These are phyloP conservation scores for Leishmania major DNA, from an alignment of 208 protist genomes.

Conservation along the genomic window DNA sequence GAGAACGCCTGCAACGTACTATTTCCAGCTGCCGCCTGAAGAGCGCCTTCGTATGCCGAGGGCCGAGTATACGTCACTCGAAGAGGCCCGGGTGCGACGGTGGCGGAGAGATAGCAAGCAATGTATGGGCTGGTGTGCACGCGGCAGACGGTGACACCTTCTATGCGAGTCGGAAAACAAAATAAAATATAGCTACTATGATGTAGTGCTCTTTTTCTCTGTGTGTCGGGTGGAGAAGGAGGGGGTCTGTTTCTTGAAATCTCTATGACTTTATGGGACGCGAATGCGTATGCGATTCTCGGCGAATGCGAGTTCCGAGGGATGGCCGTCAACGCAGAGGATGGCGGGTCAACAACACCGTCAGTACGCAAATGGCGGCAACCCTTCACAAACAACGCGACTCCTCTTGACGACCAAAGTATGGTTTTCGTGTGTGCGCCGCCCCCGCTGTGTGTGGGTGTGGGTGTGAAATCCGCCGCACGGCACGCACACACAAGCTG, in stretches of 20 bases:
- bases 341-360: no score
- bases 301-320: background rate
- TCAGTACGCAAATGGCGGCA: background rate
- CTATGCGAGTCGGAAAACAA: background rate
- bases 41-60: background rate
- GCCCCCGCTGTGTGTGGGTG: background rate
- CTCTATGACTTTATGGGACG: background rate
- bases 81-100: background rate
- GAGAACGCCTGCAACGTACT: background rate
- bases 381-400: background rate
- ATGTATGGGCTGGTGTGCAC: background rate
- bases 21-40: background rate
- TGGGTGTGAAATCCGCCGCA: background rate
- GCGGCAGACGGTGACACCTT: background rate
- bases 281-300: background rate
- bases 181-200: background rate
- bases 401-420: background rate
- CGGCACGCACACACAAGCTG: background rate
- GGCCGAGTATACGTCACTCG: background rate
- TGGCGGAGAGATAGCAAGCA: background rate
- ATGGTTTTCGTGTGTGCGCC: background rate
- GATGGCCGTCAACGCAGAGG: background rate
- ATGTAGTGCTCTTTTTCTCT: background rate
- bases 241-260: background rate
- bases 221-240: no score